Evolutionary conservation across 768 basidiomycete species (phyloP).

Genomic region (Roridomyces roridus): DNA sequence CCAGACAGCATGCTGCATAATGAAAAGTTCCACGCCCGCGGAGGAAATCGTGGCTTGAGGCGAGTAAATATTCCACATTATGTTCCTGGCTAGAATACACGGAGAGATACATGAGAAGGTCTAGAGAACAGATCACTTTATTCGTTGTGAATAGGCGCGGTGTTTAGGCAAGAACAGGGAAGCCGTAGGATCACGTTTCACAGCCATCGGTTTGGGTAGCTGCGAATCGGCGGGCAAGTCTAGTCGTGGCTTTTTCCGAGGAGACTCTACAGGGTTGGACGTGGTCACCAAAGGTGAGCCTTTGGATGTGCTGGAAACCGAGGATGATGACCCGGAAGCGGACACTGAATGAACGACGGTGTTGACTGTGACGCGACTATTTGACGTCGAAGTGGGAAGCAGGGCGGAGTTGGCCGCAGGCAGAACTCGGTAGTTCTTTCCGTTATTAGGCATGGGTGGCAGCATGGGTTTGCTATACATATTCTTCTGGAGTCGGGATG

Average conservation of each 20-base stretch:
- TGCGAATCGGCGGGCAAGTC: constrained; percentile 31
- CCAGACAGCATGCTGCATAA: neutral
- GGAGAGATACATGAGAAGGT: constrained; percentile 5
- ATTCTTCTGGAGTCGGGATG: constrained; percentile 68
- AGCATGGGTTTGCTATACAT: constrained; percentile 59
- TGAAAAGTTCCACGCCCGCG: constrained; percentile 20
- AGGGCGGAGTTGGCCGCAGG: constrained; percentile 40
- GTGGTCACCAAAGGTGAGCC: constrained; percentile 9
- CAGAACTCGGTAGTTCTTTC: constrained; percentile 51
- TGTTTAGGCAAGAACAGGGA: constrained; percentile 35
- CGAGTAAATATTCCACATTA: too few relatives aligned
- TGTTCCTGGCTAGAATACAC: constrained; percentile 18
- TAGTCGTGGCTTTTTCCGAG: constrained; percentile 13
- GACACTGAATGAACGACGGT: constrained; percentile 45
- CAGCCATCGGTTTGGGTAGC: constrained; percentile 41
- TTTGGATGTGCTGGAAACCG: constrained; percentile 2
- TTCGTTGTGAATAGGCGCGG: constrained; percentile 20
- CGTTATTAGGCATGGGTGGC: constrained; percentile 55
- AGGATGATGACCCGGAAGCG: constrained; percentile 22
- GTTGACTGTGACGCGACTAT: constrained; percentile 57
- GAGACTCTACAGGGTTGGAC: constrained; percentile 3
- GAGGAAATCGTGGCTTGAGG: neutral
- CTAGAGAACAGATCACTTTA: constrained; percentile 6
- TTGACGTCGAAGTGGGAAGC: constrained; percentile 39
- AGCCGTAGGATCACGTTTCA: constrained; percentile 70